phyloP scores from a whole-genome alignment of 2,329 filamentous ascomycete genomes.

The Drechslerella coelobrocha region DNA sequence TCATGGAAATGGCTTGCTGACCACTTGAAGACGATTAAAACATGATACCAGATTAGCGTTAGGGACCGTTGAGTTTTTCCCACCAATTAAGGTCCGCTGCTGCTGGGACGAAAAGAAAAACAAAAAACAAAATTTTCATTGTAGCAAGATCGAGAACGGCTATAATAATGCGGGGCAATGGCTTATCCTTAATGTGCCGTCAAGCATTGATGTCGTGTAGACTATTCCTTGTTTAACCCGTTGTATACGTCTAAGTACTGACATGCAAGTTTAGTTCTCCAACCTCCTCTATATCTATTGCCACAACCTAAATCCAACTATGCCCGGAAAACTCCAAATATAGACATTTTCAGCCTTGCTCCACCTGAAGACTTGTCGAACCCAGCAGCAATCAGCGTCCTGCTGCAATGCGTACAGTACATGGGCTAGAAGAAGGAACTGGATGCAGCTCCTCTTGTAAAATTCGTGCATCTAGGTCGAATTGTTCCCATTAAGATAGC shows the following conservation, averaged over 20 bases:
- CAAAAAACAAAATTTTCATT: too few relatives aligned
- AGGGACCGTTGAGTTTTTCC: constrained; percentile 2
- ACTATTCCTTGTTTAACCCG: too few relatives aligned
- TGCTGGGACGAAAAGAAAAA: too few relatives aligned
- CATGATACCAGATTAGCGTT: constrained; percentile 16
- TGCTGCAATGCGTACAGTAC: background rate
- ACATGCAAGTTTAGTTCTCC: too few relatives aligned
- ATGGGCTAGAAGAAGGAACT: background rate
- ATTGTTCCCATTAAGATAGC: constrained; percentile 20
- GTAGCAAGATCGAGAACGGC: too few relatives aligned
- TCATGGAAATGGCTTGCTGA: constrained; percentile 11
- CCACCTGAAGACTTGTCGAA: background rate
- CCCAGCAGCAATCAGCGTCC: background rate
- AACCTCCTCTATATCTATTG: background rate
- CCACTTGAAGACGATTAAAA: background rate
- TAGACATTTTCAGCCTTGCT: background rate
- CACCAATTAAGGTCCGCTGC: constrained; percentile 1
- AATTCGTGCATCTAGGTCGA: background rate
- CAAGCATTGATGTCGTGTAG: too few relatives aligned
- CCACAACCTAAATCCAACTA: background rate
- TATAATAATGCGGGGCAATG: too few relatives aligned
- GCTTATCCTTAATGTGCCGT: too few relatives aligned
- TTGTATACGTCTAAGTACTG: too few relatives aligned
- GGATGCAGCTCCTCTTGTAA: background rate
- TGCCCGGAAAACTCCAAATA: background rate